Evolutionary conservation across 805 yeast genomes (phyloP).

Genomic region (Wickerhamiella musiphila): DNA sequence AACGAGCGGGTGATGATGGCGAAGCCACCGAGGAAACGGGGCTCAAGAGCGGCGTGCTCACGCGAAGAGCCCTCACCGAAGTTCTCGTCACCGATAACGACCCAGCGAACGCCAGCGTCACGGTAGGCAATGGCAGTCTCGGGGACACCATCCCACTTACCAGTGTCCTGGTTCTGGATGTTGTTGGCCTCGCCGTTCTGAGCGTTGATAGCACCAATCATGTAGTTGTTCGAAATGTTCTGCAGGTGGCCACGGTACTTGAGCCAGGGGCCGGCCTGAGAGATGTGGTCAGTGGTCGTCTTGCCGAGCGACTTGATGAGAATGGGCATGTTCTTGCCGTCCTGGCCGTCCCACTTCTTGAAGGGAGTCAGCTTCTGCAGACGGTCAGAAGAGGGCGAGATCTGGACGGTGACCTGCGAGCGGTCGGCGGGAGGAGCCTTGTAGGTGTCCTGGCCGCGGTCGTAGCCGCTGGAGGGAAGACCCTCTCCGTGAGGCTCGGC

Average conservation of each 20-base stretch:
- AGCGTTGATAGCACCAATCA: slow-evolving; percentile 98
- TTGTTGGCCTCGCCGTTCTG: slow-evolving; percentile 90
- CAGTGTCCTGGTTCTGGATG: slow-evolving; percentile 79
- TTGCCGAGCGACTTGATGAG: slow-evolving; percentile 92
- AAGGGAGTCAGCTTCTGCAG: slow-evolving; percentile 87
- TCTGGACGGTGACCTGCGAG: slow-evolving; percentile 50
- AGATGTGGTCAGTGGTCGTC: slow-evolving; percentile 98
- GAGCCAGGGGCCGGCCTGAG: slow-evolving; percentile 99
- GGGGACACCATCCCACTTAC: slow-evolving; percentile 89
- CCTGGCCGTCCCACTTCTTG: slow-evolving; percentile 94
- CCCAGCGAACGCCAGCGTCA: slow-evolving; percentile 85
- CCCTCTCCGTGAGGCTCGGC: slow-evolving; percentile 80
- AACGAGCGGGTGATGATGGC: slow-evolving; percentile 95
- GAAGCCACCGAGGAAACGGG: slow-evolving; percentile 96
- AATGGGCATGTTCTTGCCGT: slow-evolving; percentile 74
- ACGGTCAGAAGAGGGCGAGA: slow-evolving; percentile 88
- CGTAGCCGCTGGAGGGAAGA: slow-evolving; percentile 80
- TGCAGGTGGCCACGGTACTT: slow-evolving; percentile 99
- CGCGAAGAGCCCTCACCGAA: slow-evolving; percentile 99
- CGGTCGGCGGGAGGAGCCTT: slow-evolving; percentile 94
- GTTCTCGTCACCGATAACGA: slow-evolving; percentile 96
- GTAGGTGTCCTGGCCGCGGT: slow-evolving; percentile 85
- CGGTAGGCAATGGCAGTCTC: slow-evolving; percentile 92
- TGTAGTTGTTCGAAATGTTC: slow-evolving; percentile 96
- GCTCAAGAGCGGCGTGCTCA: slow-evolving; percentile 99